Base-by-base conservation (phyloP, 2,329 filamentous ascomycete genomes). In the Ilyonectria robusta region DNA sequence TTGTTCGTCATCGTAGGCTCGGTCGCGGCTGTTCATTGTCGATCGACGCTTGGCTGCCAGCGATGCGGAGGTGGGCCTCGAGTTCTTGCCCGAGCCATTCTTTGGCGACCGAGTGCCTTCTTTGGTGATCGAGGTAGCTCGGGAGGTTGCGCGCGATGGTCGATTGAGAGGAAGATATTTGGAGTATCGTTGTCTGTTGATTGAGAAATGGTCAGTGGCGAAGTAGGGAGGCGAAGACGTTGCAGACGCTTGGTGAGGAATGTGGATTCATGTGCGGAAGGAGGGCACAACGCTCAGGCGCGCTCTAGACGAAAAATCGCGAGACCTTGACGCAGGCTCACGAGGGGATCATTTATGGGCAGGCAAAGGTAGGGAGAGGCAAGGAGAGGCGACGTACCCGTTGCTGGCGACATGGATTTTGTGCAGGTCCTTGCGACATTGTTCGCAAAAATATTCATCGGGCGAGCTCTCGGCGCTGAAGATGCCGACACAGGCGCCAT, bases 371-470 rank as follows among this genome's bases (percentile, higher is more conserved):
- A 42, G 8, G 10, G 26, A 64, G 40, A 13, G 48, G 31, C 9
- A 46, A 51, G 13, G 56, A 58, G 46, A 46, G 46, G 44, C 21
- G 47, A 85, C 93, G 85, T 87, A 98, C 96, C 95, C 95, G 85
- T 95, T 96, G 75, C 87, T 86, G 72, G 94, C 93, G 61, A 87
- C 90, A 75, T 91, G 91, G 70, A 97, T 91, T 78, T 91, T 94
- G 85, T 99, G 96, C 59, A 97, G 87, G 79, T 97, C 94, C 78
- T 94, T 94, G 72, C 93, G 91, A 83, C 96, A 99, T 80, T 94
- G 89, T 83, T 99, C 96, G 83, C 96, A 99, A 79, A 96, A 99
- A 84, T 99, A 99, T 81, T 98, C 95, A 61, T 98, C 95, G 10
- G 96, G 96, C 72, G 94, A 95, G 79, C 93, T 92, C 73, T 93